Conservation (phyloP, 208 protist species). For the Lotmaria passim region DNA sequence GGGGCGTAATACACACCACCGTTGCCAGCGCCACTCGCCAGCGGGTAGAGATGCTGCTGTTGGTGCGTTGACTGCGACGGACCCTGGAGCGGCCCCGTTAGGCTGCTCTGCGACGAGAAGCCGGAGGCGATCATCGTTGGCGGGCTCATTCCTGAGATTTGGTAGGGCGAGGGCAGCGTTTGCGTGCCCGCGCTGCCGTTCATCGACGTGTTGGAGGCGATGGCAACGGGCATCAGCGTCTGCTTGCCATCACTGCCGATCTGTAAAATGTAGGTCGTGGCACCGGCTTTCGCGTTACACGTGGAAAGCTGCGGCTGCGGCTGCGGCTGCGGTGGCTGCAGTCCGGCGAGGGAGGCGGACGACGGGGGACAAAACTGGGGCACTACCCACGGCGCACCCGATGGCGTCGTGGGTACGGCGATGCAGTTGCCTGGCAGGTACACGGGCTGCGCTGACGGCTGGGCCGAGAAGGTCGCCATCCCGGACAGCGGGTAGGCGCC, state of each 20-base stretch:
- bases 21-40: background rate
- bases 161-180: background rate
- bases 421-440: constrained; percentile 9
- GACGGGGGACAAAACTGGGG: constrained; percentile 2
- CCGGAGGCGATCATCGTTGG: background rate
- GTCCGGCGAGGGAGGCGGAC: background rate
- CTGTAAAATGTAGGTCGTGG: constrained; percentile 13
- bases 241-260: constrained; percentile 18
- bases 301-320: background rate
- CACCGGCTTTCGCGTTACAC: background rate
- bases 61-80: background rate
- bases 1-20: constrained; percentile 13
- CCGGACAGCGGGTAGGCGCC: background rate
- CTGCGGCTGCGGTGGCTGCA: background rate
- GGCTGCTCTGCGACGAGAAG: background rate
- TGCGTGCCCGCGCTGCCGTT: background rate
- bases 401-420: constrained; percentile 9
- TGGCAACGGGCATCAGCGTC: constrained; percentile 6
- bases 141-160: background rate
- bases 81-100: background rate
- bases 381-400: constrained; percentile 13
- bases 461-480: background rate
- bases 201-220: background rate
- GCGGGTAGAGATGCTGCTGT: constrained; percentile 9
- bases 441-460: constrained; percentile 7